A percentile compares a stretch with the other conserved stretches of the same genome.
phyloP scores from a whole-genome alignment of 441 rosid species.

The Flueggea neowawraea region DNA sequence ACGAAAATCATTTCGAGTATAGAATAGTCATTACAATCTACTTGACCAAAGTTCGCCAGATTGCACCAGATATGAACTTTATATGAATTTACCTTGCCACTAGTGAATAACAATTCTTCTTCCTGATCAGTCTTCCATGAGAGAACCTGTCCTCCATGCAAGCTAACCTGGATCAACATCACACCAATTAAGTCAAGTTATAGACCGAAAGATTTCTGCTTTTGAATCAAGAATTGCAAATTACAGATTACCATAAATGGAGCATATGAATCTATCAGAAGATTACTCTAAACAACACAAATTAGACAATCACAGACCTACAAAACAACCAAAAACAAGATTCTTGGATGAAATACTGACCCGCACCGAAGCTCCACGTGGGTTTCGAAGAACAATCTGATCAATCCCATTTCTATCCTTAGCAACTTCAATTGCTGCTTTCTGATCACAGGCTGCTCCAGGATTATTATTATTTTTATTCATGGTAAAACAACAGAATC shows the following conservation, averaged over 20 bases:
- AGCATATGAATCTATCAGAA: no score
- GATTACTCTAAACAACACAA: not conserved
- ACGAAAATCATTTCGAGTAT: not conserved
- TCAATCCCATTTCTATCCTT: conserved; percentile 72
- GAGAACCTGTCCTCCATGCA: conserved; percentile 92
- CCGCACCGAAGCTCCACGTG: conserved; percentile 77
- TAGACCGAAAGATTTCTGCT: not conserved
- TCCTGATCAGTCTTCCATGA: conserved; percentile 91
- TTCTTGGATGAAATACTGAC: conserved; percentile 27
- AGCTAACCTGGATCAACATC: conserved; percentile 54
- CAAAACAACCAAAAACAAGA: no score
- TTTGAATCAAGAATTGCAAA: not conserved
- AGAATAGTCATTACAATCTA: not conserved
- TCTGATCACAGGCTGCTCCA: conserved; percentile 1
- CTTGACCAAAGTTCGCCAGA: not conserved
- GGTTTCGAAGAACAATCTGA: conserved; percentile 64
- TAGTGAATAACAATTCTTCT: conserved; percentile 86
- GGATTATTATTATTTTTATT: conserved; percentile 20
- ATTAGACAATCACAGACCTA: not conserved
- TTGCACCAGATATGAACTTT: not conserved
- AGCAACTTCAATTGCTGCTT: conserved; percentile 40
- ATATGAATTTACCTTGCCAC: conserved; percentile 56
- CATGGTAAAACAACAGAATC: conserved; percentile 36
- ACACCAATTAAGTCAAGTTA: not conserved
- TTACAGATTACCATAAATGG: not conserved